These are phyloP conservation scores for Zopfia rhizophila DNA, from an alignment of 2,329 filamentous ascomycete species.

Conservation along the genomic window DNA sequence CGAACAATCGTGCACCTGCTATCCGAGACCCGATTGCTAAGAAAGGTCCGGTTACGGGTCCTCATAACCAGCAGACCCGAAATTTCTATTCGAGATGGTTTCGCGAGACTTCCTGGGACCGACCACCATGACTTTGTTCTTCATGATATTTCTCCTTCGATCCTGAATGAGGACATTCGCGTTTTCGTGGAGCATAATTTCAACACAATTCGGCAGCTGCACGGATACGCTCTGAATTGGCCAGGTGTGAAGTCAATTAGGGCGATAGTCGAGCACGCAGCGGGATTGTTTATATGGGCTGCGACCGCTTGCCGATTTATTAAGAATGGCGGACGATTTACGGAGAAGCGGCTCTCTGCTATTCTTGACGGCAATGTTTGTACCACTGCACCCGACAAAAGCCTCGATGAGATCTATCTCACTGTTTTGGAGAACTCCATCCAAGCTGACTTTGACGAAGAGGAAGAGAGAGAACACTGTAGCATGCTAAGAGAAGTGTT, in stretches of 20 bases:
- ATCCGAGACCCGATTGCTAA: constrained; percentile 1
- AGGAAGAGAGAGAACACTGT: constrained; percentile 3
- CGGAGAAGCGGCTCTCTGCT: constrained; percentile 2
- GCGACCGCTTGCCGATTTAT: constrained; percentile 20
- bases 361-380: neutral
- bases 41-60: constrained; percentile 10
- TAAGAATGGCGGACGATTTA: neutral
- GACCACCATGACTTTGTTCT: constrained; percentile 8
- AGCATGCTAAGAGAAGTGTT: constrained; percentile 17
- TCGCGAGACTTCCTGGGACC: constrained; percentile 4
- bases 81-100: constrained; percentile 15
- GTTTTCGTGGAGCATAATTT: constrained; percentile 15
- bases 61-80: constrained; percentile 14
- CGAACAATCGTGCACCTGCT: constrained; percentile 10
- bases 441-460: constrained; percentile 5
- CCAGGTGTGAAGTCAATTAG: constrained; percentile 25
- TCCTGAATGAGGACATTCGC: constrained; percentile 13
- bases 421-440: constrained; percentile 11
- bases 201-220: constrained; percentile 5
- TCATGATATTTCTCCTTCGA: constrained; percentile 4
- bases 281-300: constrained; percentile 43
- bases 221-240: constrained; percentile 18
- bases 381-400: neutral
- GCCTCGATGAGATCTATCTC: constrained; percentile 10
- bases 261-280: constrained; percentile 29